Conservation (phyloP, 768 basidiomycete genomes). For the Tubosaeta sp. region DNA sequence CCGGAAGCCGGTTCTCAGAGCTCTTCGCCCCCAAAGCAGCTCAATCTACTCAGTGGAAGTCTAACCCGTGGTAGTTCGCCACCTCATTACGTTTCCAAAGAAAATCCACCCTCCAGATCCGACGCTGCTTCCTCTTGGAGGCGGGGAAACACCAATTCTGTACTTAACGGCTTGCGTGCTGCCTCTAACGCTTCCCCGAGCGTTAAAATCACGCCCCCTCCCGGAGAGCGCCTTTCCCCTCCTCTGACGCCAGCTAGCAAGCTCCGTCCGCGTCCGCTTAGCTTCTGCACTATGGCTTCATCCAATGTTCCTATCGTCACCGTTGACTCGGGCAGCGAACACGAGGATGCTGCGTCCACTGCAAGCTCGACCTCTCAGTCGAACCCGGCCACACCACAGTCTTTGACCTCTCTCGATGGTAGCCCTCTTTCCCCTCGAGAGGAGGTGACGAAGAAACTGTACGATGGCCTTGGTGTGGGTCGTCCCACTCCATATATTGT, state of each 20-base stretch:
- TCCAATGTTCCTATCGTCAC: constrained; percentile 47
- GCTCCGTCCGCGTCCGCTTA: constrained; percentile 64
- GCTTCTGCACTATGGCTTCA: constrained; percentile 50
- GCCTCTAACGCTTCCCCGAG: constrained; percentile 51
- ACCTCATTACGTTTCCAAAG: constrained; percentile 34
- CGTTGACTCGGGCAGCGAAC: constrained; percentile 52
- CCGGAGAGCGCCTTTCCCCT: constrained; percentile 53
- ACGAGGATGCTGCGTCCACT: constrained; percentile 54
- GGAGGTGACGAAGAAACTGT: constrained; percentile 81
- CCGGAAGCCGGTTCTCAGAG: constrained; percentile 40
- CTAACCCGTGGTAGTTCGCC: constrained; percentile 57
- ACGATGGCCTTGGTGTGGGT: constrained; percentile 85
- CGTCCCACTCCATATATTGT: constrained; percentile 47
- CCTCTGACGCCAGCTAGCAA: constrained; percentile 32
- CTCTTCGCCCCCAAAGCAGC: constrained; percentile 47
- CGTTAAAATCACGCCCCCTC: constrained; percentile 72
- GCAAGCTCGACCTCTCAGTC: constrained; percentile 57
- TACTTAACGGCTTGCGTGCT: constrained; percentile 60
- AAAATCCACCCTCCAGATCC: constrained; percentile 64
- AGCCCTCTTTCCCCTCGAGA: constrained; percentile 77
- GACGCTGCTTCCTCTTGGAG: constrained; percentile 80
- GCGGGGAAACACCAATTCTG: constrained; percentile 65
- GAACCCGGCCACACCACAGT: constrained; percentile 76
- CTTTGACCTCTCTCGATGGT: constrained; percentile 51
- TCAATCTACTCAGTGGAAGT: constrained; percentile 69